phyloP scores from a whole-genome alignment of 2,329 filamentous ascomycete genomes.

The Botryosphaeria dothidea region DNA sequence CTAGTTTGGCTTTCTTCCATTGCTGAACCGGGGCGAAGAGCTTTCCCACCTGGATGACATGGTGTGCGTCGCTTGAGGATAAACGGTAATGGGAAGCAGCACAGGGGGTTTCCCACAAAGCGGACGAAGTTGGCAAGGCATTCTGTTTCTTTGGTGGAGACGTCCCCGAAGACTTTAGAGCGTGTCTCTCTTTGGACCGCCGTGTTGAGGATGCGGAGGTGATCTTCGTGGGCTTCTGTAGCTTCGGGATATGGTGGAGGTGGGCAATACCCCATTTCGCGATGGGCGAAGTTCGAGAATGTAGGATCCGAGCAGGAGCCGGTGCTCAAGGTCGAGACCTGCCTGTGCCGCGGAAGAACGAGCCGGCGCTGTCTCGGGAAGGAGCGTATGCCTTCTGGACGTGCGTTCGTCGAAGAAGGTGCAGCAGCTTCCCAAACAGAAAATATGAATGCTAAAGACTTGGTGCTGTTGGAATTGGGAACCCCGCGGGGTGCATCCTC shows the following conservation, averaged over 20 bases:
- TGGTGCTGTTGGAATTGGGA: too few species aligned
- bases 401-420: too few species aligned
- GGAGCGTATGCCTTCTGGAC: too few species aligned
- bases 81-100: neutral
- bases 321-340: too few species aligned
- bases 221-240: neutral
- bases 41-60: neutral
- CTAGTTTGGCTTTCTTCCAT: neutral
- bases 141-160: neutral
- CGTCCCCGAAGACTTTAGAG: neutral
- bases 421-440: too few species aligned
- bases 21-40: neutral
- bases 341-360: too few species aligned
- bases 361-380: too few species aligned
- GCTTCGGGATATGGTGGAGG: neutral
- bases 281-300: too few species aligned
- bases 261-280: too few species aligned
- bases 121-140: neutral
- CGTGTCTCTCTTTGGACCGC: neutral
- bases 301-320: too few species aligned
- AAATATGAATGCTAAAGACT: too few species aligned
- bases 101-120: neutral
- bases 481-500: too few species aligned
- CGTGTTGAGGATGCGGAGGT: neutral
- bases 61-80: neutral